phyloP scores from a whole-genome alignment of 805 yeast species.

The baker's yeast (Saccharomyces cerevisiae) region DNA sequence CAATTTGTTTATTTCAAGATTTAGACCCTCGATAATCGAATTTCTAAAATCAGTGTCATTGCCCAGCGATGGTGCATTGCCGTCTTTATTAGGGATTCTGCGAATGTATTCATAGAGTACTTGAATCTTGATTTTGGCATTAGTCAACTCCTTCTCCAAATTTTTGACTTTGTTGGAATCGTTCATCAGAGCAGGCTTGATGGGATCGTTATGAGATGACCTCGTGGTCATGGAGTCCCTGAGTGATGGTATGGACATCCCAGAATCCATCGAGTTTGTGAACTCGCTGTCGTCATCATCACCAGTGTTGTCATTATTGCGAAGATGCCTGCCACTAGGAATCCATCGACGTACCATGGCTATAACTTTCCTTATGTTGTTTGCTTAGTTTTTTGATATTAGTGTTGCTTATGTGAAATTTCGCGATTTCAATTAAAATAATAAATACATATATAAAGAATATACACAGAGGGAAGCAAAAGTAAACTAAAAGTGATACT shows the following conservation, averaged over 20 bases:
- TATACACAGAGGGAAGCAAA: neutral
- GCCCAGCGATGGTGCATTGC: neutral
- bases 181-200: slow-evolving; percentile 17
- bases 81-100: slow-evolving; percentile 7
- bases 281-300: slow-evolving; percentile 6
- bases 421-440: neutral
- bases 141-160: slow-evolving; percentile 36
- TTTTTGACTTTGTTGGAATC: slow-evolving; percentile 10
- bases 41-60: neutral
- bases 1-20: slow-evolving; percentile 20
- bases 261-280: slow-evolving; percentile 6
- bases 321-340: neutral
- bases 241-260: slow-evolving; percentile 27
- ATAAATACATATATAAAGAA: neutral
- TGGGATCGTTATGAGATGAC: slow-evolving; percentile 12
- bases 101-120: slow-evolving; percentile 28
- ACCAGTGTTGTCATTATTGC: slow-evolving; percentile 11
- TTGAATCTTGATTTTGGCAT: slow-evolving; percentile 32
- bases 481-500: neutral
- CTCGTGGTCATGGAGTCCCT: slow-evolving; percentile 27
- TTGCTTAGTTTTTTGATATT: neutral
- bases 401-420: neutral
- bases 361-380: neutral
- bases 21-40: slow-evolving; percentile 5
- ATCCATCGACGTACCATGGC: neutral